These are phyloP conservation scores for Fagopyrum homotropicum DNA, from an alignment of 148 eudicot species.

Conservation along the genomic window DNA sequence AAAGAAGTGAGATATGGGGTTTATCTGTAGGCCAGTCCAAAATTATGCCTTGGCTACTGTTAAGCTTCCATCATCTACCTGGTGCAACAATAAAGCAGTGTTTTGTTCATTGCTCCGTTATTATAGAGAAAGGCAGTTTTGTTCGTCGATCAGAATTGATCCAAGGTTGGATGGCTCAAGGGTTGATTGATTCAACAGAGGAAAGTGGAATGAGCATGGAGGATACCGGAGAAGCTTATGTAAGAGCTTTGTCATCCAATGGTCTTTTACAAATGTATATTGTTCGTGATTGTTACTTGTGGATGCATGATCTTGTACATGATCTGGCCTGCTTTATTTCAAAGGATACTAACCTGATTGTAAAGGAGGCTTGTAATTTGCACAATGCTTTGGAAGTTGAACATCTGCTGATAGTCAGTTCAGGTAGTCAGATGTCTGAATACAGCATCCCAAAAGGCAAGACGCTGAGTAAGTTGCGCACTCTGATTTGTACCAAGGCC, in stretches of 20 bases:
- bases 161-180: slow-evolving; percentile 9
- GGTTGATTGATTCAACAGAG: not conserved
- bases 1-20: slow-evolving; percentile 3
- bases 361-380: not conserved
- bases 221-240: not conserved
- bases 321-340: not conserved
- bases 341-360: not conserved
- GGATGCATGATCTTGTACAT: slow-evolving; percentile 10
- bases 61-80: slow-evolving; percentile 5
- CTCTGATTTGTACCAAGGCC: not conserved
- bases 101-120: slow-evolving; percentile 8
- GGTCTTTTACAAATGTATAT: not conserved
- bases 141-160: not conserved
- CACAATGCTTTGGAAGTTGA: not conserved
- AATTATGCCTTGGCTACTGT: not conserved
- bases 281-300: not conserved
- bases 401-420: not conserved
- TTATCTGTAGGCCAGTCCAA: not conserved
- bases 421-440: not conserved
- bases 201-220: not conserved
- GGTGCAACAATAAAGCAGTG: not conserved
- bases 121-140: not conserved
- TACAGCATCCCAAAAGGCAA: not conserved
- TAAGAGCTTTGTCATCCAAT: not conserved
- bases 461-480: not conserved